phyloP scores from a whole-genome alignment of 805 yeast species.

The Pichia cabralensis region DNA sequence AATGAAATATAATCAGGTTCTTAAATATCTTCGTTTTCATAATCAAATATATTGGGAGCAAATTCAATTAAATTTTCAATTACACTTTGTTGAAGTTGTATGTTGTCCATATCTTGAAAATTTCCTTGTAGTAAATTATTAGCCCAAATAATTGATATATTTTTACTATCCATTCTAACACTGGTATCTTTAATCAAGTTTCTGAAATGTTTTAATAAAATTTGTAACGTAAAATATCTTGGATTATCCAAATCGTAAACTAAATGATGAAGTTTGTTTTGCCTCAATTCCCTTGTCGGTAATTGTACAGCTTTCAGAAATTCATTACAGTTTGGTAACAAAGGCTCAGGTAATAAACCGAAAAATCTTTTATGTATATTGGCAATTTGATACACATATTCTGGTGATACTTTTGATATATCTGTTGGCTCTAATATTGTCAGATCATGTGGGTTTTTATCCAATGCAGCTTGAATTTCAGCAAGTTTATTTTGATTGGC shows the following conservation, averaged over 20 bases:
- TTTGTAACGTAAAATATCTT: conserved; percentile 83
- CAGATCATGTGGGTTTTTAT: conserved; percentile 61
- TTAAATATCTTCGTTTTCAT: conserved; percentile 9
- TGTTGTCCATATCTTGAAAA: conserved; percentile 44
- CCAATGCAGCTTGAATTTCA: conserved; percentile 61
- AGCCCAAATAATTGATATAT: conserved; percentile 90
- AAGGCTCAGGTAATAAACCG: conserved; percentile 76
- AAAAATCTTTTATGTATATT: conserved; percentile 79
- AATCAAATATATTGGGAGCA: conserved; percentile 65
- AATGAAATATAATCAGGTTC: too few species aligned
- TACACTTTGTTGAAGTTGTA: conserved; percentile 40
- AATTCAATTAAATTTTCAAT: conserved; percentile 78
- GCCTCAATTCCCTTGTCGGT: conserved; percentile 41
- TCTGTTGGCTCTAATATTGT: conserved; percentile 39
- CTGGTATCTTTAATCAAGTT: conserved; percentile 32
- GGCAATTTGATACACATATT: conserved; percentile 83
- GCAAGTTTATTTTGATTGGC: conserved; percentile 72
- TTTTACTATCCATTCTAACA: conserved; percentile 75
- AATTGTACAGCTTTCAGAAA: conserved; percentile 67
- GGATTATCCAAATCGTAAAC: conserved; percentile 91
- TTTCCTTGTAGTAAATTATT: conserved; percentile 66
- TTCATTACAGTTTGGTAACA: conserved; percentile 53
- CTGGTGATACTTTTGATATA: conserved; percentile 52
- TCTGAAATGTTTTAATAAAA: conserved; percentile 69
- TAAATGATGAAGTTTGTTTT: conserved; percentile 76